Base-by-base conservation (phyloP, 371 early-diverging fungal genomes). In the Apophysomyces elegans region DNA sequence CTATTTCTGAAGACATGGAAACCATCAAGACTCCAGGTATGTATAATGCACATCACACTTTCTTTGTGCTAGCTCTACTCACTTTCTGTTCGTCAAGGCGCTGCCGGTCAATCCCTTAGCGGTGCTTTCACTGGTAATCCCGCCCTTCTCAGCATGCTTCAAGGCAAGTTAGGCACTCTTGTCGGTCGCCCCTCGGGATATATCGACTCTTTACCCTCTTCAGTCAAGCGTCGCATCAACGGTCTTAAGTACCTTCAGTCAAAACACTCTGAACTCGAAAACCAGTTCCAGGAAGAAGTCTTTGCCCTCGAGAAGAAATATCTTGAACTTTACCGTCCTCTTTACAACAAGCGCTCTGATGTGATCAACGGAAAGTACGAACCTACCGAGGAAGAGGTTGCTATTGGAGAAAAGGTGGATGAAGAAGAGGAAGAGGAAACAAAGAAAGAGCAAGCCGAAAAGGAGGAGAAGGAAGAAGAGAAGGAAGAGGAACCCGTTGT, bases 231-330 rank as follows among this genome's bases (percentile, higher is more conserved):
- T 64, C 91, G 97, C 66, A 70, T 97, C 61, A 88, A 93, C 66
- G 93, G 90, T 41, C 87, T 97, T 68, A 88, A 88, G 79, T 87
- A 86, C 65, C 81, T 95, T 70, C 94, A 96, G 86, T 80, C 87
- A 45, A 86, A 95, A 83, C 93, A 93, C 71, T 70, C 85, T 38
- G 90, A 83, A 18, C 78, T 98, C 50, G 94, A 95, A 78, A 81
- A 84, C 60, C 79, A 92, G 76, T 94, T 96, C 86, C 90, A 91
- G 60, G 86, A 93, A 75, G 96, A 96, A 79, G 89, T 97, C 61
- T 74, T 92, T 44, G 94, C 85, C 54, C 84, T 98, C 39, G 98
- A 98, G 80, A 96, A 96, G 87, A 95, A 97, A 81, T 98, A 94
- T 81, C 85, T 87, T 32, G 77, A 73, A 46, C 75, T 89, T 64